A percentile compares a stretch with the other conserved stretches of the same genome.
Conservation (phyloP, 129 eudicot species). For the Solidago caesia region DNA sequence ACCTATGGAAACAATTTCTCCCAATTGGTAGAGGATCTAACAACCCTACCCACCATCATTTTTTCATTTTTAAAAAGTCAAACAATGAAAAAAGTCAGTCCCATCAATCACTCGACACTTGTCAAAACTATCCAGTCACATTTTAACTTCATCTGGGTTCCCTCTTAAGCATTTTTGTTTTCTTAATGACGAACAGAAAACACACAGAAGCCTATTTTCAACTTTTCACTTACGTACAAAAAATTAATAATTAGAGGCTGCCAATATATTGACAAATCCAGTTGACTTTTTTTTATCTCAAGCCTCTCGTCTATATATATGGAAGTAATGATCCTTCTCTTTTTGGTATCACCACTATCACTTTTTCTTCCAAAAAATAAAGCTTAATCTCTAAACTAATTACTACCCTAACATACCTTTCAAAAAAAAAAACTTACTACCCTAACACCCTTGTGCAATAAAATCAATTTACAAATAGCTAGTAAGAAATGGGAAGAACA, state of each 20-base stretch:
- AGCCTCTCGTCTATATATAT: constrained; percentile 2
- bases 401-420: no score
- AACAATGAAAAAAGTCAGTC: constrained; percentile 34
- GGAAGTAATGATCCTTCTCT: neutral
- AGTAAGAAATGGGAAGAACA: constrained; percentile 49
- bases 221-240: neutral
- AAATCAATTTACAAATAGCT: neutral
- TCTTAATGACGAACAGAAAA: no score
- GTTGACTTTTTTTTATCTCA: constrained; percentile 36
- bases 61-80: neutral
- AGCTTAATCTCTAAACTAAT: no score
- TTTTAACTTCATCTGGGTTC: constrained; percentile 1
- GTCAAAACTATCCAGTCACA: constrained; percentile 14
- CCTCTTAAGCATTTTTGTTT: neutral
- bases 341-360: constrained; percentile 11
- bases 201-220: neutral
- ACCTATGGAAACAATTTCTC: constrained; percentile 23
- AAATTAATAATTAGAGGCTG: constrained; percentile 21
- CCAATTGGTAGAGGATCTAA: constrained; percentile 41
- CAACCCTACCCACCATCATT: constrained; percentile 47
- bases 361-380: neutral
- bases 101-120: constrained; percentile 30
- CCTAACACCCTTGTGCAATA: no score
- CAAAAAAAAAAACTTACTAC: neutral
- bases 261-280: constrained; percentile 33